These are phyloP conservation scores for Paramecium octaurelia DNA, from an alignment of 73 alveolate species.

Conservation along the genomic window DNA sequence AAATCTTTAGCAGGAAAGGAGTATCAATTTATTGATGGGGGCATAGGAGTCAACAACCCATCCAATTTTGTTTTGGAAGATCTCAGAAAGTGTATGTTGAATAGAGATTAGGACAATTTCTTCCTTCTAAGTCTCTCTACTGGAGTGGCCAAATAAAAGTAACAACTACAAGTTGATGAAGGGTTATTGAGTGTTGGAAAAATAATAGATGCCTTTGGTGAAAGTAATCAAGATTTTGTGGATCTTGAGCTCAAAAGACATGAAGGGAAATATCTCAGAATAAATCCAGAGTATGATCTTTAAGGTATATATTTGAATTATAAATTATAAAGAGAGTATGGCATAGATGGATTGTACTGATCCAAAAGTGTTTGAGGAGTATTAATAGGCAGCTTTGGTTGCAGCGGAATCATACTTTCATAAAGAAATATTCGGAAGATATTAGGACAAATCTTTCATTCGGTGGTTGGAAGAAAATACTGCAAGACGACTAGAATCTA, in stretches of 20 bases:
- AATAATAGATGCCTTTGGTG: conserved; percentile 52
- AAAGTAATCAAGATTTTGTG: conserved; percentile 48
- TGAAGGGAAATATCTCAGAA: conserved; percentile 46
- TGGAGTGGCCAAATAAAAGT: conserved; percentile 6
- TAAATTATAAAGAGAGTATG: neutral
- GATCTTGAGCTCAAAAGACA: conserved; percentile 44
- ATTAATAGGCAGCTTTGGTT: conserved; percentile 5
- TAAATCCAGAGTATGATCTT: conserved; percentile 33
- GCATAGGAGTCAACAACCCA: conserved; percentile 54
- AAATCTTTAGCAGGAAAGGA: conserved; percentile 41
- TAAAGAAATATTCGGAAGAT: conserved; percentile 47
- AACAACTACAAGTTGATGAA: neutral
- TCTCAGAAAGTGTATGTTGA: conserved; percentile 16
- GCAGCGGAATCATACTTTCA: conserved; percentile 14
- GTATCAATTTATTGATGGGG: conserved; percentile 50
- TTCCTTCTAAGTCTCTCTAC: conserved; percentile 48
- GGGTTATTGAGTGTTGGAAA: conserved; percentile 36
- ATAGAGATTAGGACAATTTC: conserved; percentile 53
- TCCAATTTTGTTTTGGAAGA: conserved; percentile 52
- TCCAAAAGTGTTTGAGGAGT: conserved; percentile 36
- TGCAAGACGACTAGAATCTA: conserved; percentile 12
- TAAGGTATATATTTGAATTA: neutral
- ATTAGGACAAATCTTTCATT: conserved; percentile 21
- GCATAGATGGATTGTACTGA: conserved; percentile 58
- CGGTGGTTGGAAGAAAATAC: conserved; percentile 55